These are phyloP conservation scores for Euphorbia tirucalli DNA, from an alignment of 345 rosid species.

Conservation along the genomic window DNA sequence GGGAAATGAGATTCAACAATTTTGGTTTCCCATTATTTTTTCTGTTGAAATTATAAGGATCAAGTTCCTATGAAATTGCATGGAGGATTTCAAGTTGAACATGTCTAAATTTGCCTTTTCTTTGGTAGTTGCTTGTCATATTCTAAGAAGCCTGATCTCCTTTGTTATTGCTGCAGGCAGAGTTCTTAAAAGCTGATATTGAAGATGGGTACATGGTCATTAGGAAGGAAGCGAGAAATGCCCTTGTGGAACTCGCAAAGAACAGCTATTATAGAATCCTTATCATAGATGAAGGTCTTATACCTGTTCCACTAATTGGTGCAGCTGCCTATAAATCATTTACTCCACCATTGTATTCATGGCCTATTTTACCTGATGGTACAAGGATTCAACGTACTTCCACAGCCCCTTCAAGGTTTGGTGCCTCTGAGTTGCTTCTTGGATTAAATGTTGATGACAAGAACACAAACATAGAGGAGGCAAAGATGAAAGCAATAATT, in stretches of 20 bases:
- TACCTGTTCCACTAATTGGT: slow-evolving; percentile 78
- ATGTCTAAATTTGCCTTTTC: neutral
- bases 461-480: slow-evolving; percentile 52
- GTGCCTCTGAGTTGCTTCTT: slow-evolving; percentile 74
- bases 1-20: neutral
- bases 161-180: slow-evolving; percentile 44
- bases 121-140: neutral
- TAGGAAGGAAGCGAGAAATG: slow-evolving; percentile 68
- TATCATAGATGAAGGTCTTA: slow-evolving; percentile 75
- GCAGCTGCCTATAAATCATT: slow-evolving; percentile 70
- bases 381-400: slow-evolving; percentile 51
- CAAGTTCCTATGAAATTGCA: neutral
- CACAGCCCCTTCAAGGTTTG: slow-evolving; percentile 60
- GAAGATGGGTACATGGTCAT: slow-evolving; percentile 50
- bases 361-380: slow-evolving; percentile 87
- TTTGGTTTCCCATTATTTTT: neutral
- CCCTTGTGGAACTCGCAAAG: slow-evolving; percentile 76
- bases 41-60: neutral
- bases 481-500: slow-evolving; percentile 67
- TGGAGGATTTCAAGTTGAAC: neutral
- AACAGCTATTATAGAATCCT: slow-evolving; percentile 72
- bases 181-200: slow-evolving; percentile 44
- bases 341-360: slow-evolving; percentile 59
- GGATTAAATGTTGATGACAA: slow-evolving; percentile 52
- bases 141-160: slow-evolving; percentile 10